Evolutionary conservation across 371 early-diverging fungal species (phyloP), one percentile per base, ranked within the genome.

Genomic region (Mucor lusitanicus): DNA sequence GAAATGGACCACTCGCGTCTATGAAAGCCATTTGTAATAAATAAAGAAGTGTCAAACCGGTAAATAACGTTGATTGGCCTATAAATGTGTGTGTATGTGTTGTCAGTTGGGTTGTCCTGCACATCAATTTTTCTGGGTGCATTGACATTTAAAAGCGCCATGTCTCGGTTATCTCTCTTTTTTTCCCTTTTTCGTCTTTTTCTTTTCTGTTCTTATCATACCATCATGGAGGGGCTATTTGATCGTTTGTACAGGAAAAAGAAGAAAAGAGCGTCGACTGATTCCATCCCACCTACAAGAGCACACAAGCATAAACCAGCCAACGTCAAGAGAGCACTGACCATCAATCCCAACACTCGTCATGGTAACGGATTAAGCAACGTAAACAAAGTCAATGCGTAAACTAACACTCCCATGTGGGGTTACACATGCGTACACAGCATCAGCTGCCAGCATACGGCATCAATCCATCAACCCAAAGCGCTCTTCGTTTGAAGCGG

Each of bases 21-120:
- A 63, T 59, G 80, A 76, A 59, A 77, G 76, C 46, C 72, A 68
- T 59, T 66, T 77, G n/a, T 74, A 74, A 53, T 53, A 53, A 64
- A 60, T 42, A 8, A 35, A 50, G 30, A n/a, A n/a, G 27, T 25
- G 21, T 21, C 19, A 46, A 46, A 46, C 11, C 19, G 46, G 46
- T 21, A 21, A 46, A 21, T 40, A 17, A 46, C 21, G 21, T 11
- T 46, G 46, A 46, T 46, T 46, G 46, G 46, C 46, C 21, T 3
- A 17, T 7, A 7, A 6, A 1, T 35, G 12, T 35, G 37, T 35
- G 37, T 44, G 44, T n/a, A 9, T 44, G 44, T 46, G 46, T 46
- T 46, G 21, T 3, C 19, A 11, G 21, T 46, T 19, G 46, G 6
- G 21, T 46, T 8, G 46, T 46, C 46, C 46, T 46, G 46, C 46